A percentile compares a stretch with the other conserved stretches of the same genome.
Evolutionary conservation across 106 monocot species (phyloP).

Genomic region (Dioscorea alata): DNA sequence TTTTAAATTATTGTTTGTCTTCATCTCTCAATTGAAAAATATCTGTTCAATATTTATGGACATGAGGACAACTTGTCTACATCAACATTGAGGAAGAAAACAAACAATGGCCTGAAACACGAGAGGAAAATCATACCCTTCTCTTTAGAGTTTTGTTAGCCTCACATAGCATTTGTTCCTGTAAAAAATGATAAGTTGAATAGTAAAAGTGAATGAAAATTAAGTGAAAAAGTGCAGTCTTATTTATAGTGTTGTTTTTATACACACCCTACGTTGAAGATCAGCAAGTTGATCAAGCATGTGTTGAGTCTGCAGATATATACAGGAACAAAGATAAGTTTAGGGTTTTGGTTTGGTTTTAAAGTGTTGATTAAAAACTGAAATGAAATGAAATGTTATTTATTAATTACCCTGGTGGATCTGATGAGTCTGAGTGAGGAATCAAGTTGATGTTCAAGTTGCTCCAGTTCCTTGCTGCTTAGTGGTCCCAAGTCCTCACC

Average conservation of each 20-base stretch:
- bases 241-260: background rate
- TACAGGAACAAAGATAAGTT: background rate
- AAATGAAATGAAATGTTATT: background rate
- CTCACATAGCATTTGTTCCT: conserved; percentile 10
- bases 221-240: background rate
- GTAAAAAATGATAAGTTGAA: background rate
- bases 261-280: conserved; percentile 5
- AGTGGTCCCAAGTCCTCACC: conserved; percentile 30
- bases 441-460: conserved; percentile 37
- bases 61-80: background rate
- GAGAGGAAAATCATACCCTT: conserved; percentile 1
- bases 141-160: conserved; percentile 4
- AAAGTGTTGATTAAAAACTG: background rate
- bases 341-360: background rate
- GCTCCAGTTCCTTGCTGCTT: conserved; percentile 27
- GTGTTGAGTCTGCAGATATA: conserved; percentile 5
- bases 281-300: conserved; percentile 12
- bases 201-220: background rate
- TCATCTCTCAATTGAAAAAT: background rate
- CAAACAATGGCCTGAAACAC: background rate
- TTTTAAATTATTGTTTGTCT: background rate
- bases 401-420: conserved; percentile 19
- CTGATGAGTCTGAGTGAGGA: conserved; percentile 27
- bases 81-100: background rate
- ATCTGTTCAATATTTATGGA: background rate